A percentile compares a stretch with the other conserved stretches of the same genome.
Conservation (phyloP, 768 basidiomycete genomes). For the Collybiopsis luxurians region DNA sequence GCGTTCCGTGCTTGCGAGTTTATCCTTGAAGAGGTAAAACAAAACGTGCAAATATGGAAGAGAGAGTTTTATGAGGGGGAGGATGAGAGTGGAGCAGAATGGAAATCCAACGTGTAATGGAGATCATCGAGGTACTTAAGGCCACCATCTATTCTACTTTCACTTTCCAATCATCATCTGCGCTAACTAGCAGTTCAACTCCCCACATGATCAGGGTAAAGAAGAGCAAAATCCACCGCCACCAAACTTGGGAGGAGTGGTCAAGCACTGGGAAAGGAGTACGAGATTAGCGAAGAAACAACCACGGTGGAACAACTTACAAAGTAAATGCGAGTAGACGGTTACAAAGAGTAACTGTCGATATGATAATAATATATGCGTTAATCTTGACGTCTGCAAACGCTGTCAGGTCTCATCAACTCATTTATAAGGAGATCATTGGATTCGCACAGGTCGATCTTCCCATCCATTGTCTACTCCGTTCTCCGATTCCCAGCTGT, state of each 20-base stretch:
- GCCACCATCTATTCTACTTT: constrained; percentile 40
- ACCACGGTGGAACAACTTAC: constrained; percentile 43
- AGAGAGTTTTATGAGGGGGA: constrained; percentile 81
- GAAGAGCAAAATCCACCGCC: constrained; percentile 90
- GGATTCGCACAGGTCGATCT: constrained; percentile 65
- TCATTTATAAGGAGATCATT: constrained; percentile 3
- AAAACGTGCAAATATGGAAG: constrained; percentile 88
- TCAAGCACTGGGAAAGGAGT: constrained; percentile 59
- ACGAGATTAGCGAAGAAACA: neutral
- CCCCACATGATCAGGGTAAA: constrained; percentile 84
- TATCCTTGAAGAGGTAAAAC: constrained; percentile 85
- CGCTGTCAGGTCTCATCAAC: constrained; percentile 8
- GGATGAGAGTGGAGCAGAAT: constrained; percentile 56
- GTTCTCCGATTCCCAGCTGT: constrained; percentile 72
- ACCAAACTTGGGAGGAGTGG: constrained; percentile 90
- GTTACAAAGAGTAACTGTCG: constrained; percentile 82
- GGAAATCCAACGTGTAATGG: constrained; percentile 58
- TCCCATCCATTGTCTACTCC: constrained; percentile 65
- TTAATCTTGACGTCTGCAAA: constrained; percentile 69
- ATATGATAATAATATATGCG: constrained; percentile 75
- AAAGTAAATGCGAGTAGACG: constrained; percentile 81
- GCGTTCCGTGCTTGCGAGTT: constrained; percentile 78
- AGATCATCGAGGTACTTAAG: neutral
- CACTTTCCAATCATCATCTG: constrained; percentile 84
- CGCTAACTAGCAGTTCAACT: constrained; percentile 74